Base-by-base conservation (phyloP, 139 green algal genomes). In the Raphidocelis subcapitata region DNA sequence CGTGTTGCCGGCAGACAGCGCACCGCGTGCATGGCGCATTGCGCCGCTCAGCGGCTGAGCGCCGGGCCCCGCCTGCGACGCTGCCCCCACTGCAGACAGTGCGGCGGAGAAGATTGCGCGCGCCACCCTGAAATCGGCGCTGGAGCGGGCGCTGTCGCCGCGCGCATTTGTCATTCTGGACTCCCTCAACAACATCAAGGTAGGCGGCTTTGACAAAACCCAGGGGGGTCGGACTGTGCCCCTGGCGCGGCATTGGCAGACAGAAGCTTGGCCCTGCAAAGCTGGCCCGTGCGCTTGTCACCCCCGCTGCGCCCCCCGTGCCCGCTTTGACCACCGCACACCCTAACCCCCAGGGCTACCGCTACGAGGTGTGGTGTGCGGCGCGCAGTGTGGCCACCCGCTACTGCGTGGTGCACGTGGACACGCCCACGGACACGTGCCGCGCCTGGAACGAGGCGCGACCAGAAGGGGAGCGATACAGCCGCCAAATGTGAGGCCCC, bases 181-280 rank as follows among this genome's bases (percentile, higher is more conserved):
- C 76, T 91, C 90, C 0, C 74, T 98, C 0, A 99, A 99, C 80
- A 91, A 86, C 76, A 98, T 98, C 75, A 98, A 98, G 77, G 92
- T 89, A 49, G 8, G 41, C 41, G 41, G 8, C 8, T 49, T 49
- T 20, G 12, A 20, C 41, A 49, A 20, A 8, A 49, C 12, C 8
- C 41, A 49, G 41, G 8, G 41, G 41, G 41, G 41, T 12, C 41
- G 8, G 8, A 12, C 41, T 12, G 41, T 49, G 41, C 41, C 41
- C 12, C 8, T 49, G n/a, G n/a, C n/a, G n/a, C n/a, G n/a, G n/a
- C n/a, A n/a, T n/a, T n/a, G n/a, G n/a, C n/a, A n/a, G n/a, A n/a
- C n/a, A n/a, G n/a, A n/a, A n/a, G n/a, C 41, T 12, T 49, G 8
- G 41, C 41, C 41, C 12, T 49, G 41, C 41, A 49, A 12, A 8